A percentile compares a stretch with the other conserved stretches of the same genome.
phyloP scores from a whole-genome alignment of 352 stramenopile species.

The Globisporangium ultimum region DNA sequence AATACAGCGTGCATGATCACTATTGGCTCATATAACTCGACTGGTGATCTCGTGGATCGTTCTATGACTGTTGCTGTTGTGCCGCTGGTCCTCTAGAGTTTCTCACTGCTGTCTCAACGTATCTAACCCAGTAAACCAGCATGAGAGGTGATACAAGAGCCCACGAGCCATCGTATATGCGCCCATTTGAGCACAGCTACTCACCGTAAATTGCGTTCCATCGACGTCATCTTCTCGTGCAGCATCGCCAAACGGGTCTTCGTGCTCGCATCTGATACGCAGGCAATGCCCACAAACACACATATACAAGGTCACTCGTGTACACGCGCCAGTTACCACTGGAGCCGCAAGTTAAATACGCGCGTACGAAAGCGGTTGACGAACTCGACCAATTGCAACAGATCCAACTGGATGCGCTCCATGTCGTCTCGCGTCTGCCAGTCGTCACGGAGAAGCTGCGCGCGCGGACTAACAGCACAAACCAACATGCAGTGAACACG shows the following conservation, averaged over 20 bases:
- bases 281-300: not conserved
- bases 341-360: not conserved
- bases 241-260: slow-evolving; percentile 37
- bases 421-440: slow-evolving; percentile 47
- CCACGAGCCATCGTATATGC: no score
- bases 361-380: slow-evolving; percentile 59
- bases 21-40: not conserved
- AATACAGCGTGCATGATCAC: no score
- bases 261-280: slow-evolving; percentile 31
- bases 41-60: no score
- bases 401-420: slow-evolving; percentile 43
- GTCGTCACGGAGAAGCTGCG: slow-evolving; percentile 41
- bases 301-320: not conserved
- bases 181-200: not conserved
- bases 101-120: slow-evolving; percentile 34
- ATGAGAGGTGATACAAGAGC: not conserved
- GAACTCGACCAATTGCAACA: slow-evolving; percentile 57
- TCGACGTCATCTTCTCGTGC: slow-evolving; percentile 34
- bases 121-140: slow-evolving; percentile 16
- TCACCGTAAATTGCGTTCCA: slow-evolving; percentile 46
- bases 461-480: slow-evolving; percentile 13
- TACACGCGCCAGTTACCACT: not conserved
- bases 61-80: not conserved
- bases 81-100: slow-evolving; percentile 8
- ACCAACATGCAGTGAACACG: not conserved